Base-by-base conservation (phyloP, 805 yeast species). In the Candida pini region DNA sequence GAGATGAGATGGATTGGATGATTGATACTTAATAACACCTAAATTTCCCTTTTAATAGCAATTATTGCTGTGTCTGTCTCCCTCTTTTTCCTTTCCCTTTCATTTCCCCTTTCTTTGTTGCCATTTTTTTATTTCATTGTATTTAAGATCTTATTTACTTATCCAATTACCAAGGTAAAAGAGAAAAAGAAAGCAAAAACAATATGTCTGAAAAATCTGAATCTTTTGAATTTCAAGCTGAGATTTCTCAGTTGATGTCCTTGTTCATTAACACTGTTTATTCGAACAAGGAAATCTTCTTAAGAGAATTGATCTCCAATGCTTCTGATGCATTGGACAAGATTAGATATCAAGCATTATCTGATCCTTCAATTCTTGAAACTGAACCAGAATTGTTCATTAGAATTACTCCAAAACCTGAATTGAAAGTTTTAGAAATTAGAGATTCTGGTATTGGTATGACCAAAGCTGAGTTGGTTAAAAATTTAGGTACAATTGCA, bases 391-490 rank as follows among this genome's bases (percentile, higher is more conserved):
- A 92, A 58, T 76, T 92, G 55, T 92, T 85, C 76, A 89, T 92
- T 62, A 87, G 99, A 78, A 78, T 92, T 60, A 92, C 96, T 48
- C 99, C 99, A 65, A 78, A 71, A 64, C 95, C 95, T 66, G 98
- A 92, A 53, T 77, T 81, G 61, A 87, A 88, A 66, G 81, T 90
- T 43, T 75, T 92, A 60, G 97, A 92, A 71, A 84, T 92, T 65
- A 88, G 97, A 74, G 99, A 92, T 68, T 79, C 97, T 41, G 99
- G 99, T 89, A 87, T 92, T 57, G 99, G 99, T 89, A 88, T 92
- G 96, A 92, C 99, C 71, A 92, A 92, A 76, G 94, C 96, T 52
- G 99, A 92, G 63, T 76, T 92, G 63, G 90, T 92, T 60, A 92
- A 94, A 81, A 92, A 92, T 76, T 84, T 92, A 68, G 99, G 99